Conservation (phyloP, 495 filamentous ascomycete genomes). For the Penicillium egyptiacum region DNA sequence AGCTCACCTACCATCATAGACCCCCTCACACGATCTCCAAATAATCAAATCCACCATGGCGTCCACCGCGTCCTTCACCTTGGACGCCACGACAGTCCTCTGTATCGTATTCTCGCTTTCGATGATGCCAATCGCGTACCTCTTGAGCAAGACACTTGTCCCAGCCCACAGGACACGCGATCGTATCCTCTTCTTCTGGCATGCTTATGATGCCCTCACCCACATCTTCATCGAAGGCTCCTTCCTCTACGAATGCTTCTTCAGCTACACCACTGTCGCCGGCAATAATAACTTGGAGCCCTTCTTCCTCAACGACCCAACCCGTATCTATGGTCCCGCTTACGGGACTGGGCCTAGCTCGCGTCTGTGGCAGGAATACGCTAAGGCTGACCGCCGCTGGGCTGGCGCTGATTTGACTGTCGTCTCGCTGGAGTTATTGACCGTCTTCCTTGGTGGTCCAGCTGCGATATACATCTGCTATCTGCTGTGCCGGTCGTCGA, state of each 20-base stretch:
- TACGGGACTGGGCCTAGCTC: conserved; percentile 66
- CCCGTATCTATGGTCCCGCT: conserved; percentile 68
- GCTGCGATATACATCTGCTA: conserved; percentile 71
- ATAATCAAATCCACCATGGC: conserved; percentile 17
- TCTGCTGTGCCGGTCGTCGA: conserved; percentile 48
- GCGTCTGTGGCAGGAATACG: conserved; percentile 89
- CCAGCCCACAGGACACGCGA: conserved; percentile 46
- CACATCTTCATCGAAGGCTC: conserved; percentile 87
- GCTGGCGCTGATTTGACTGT: conserved; percentile 74
- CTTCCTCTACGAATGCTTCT: conserved; percentile 92
- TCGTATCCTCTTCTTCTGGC: conserved; percentile 89
- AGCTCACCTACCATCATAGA: not conserved
- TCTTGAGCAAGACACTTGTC: conserved; percentile 44
- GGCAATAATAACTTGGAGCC: conserved; percentile 41
- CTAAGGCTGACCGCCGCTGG: conserved; percentile 83
- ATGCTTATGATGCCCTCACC: conserved; percentile 86
- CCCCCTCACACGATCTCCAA: not conserved
- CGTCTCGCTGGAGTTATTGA: conserved; percentile 80
- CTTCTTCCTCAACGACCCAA: conserved; percentile 52
- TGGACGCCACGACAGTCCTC: conserved; percentile 51
- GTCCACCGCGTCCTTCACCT: conserved; percentile 34
- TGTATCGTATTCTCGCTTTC: conserved; percentile 53
- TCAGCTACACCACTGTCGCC: conserved; percentile 57
- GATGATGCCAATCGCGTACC: conserved; percentile 55
- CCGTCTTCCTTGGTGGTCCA: conserved; percentile 75